Evolutionary conservation across 768 basidiomycete genomes (phyloP).

Genomic region (Termitomyces eurrhizus): DNA sequence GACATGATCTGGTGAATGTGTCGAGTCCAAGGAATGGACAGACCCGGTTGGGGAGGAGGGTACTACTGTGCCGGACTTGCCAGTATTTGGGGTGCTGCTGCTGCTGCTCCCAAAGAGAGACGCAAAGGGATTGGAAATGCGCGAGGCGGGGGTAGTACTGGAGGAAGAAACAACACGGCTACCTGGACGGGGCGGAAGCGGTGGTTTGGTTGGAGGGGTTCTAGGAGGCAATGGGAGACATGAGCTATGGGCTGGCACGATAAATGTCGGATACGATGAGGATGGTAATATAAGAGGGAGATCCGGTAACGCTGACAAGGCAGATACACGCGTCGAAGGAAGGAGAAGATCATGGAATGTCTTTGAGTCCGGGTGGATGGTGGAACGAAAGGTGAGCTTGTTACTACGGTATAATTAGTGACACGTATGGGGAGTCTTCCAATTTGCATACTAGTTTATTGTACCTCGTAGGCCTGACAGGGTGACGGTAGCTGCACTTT

Average conservation of each 20-base stretch:
- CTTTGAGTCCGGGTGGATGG: conserved; percentile 38
- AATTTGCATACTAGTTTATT: conserved; percentile 49
- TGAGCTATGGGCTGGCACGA: conserved; percentile 39
- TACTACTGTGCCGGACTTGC: conserved; percentile 25
- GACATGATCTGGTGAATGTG: conserved; percentile 26
- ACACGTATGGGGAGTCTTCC: not conserved
- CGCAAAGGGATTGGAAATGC: conserved; percentile 73
- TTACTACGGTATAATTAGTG: conserved; percentile 24
- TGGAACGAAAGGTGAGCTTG: conserved; percentile 40
- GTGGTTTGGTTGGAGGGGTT: conserved; percentile 26
- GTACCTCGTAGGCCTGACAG: conserved; percentile 81
- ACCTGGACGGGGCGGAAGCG: conserved; percentile 37
- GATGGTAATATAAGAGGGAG: conserved; percentile 40
- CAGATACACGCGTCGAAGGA: conserved; percentile 29
- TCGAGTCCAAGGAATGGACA: conserved; percentile 27
- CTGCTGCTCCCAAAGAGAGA: conserved; percentile 61
- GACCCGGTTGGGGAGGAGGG: conserved; percentile 29
- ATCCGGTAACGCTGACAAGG: conserved; percentile 44
- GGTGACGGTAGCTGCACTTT: conserved; percentile 58
- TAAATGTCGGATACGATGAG: conserved; percentile 44
- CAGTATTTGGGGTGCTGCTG: conserved; percentile 24
- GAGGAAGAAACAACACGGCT: conserved; percentile 20
- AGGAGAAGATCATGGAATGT: conserved; percentile 34
- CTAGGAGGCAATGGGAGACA: conserved; percentile 49
- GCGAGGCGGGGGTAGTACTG: conserved; percentile 25